Conservation (phyloP, 257 asterid genomes). For the Capsicum baccatum region DNA sequence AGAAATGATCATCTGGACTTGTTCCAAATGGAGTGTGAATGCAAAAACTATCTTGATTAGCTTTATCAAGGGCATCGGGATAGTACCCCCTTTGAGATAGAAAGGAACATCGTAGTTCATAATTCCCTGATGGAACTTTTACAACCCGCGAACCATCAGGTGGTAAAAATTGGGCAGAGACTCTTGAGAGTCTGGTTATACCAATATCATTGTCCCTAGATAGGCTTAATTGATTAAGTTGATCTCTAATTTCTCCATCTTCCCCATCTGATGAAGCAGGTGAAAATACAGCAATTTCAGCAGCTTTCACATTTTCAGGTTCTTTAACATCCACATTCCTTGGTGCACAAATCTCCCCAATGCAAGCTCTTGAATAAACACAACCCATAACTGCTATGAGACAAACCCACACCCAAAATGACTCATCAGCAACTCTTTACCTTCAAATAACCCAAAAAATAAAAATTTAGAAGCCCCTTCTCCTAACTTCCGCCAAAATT, state of each 20-base stretch:
- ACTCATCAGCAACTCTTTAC: constrained; percentile 44
- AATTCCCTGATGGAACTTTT: constrained; percentile 69
- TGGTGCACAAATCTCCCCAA: constrained; percentile 84
- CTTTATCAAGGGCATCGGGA: constrained; percentile 97
- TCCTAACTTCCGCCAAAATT: not conserved
- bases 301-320: constrained; percentile 54
- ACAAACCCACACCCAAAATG: constrained; percentile 43
- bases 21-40: constrained; percentile 91
- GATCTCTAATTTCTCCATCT: constrained; percentile 65
- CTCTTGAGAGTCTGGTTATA: constrained; percentile 77
- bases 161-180: constrained; percentile 82
- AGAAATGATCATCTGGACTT: constrained; percentile 76
- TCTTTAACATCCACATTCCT: constrained; percentile 57
- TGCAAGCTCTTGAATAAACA: constrained; percentile 80
- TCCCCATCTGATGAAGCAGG: constrained; percentile 60
- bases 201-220: constrained; percentile 72
- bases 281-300: constrained; percentile 61
- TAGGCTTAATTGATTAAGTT: constrained; percentile 53
- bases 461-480: not conserved
- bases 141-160: constrained; percentile 81
- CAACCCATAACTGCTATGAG: constrained; percentile 81
- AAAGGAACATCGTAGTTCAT: constrained; percentile 79
- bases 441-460: not conserved
- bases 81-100: constrained; percentile 95
- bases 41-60: constrained; percentile 96